A percentile compares a stretch with the other conserved stretches of the same genome.
These are phyloP conservation scores for Mucor saturninus DNA, from an alignment of 371 early-diverging fungal species.

Conservation along the genomic window DNA sequence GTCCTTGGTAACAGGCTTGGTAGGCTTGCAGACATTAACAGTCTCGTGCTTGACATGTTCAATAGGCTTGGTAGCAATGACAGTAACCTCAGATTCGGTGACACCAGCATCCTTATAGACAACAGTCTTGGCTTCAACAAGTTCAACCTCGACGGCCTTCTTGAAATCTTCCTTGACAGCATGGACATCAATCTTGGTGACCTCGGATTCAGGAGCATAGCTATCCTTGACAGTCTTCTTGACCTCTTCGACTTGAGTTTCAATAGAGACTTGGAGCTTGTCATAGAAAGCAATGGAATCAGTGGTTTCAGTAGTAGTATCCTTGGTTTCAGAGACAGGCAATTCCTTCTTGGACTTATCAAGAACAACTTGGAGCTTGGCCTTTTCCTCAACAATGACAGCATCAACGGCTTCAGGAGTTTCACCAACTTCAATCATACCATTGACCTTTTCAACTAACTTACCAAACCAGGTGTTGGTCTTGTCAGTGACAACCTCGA, in stretches of 20 bases:
- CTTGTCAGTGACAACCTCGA: too few species aligned
- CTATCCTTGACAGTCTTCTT: slow-evolving; percentile 19
- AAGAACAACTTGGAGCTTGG: slow-evolving; percentile 10
- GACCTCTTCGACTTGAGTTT: slow-evolving; percentile 13
- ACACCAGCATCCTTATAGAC: slow-evolving; percentile 8
- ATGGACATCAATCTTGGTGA: slow-evolving; percentile 7
- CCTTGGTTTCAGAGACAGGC: background rate
- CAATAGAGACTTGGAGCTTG: slow-evolving; percentile 13
- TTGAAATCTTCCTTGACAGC: slow-evolving; percentile 13
- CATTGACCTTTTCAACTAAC: too few species aligned
- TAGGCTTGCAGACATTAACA: slow-evolving; percentile 6
- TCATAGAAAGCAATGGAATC: slow-evolving; percentile 14
- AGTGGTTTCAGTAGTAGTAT: background rate
- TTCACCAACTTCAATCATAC: slow-evolving; percentile 10
- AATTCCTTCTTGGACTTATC: slow-evolving; percentile 14
- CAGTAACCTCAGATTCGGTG: background rate
- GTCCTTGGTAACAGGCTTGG: background rate
- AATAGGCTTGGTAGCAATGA: background rate
- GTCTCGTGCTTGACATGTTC: background rate
- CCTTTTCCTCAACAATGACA: slow-evolving; percentile 17
- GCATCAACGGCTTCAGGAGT: slow-evolving; percentile 16
- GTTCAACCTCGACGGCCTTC: slow-evolving; percentile 3
- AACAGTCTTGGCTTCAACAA: slow-evolving; percentile 15
- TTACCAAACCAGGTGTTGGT: too few species aligned
- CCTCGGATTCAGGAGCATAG: background rate